Conservation (phyloP, 768 basidiomycete species). For the Hemileccinum impolitum region DNA sequence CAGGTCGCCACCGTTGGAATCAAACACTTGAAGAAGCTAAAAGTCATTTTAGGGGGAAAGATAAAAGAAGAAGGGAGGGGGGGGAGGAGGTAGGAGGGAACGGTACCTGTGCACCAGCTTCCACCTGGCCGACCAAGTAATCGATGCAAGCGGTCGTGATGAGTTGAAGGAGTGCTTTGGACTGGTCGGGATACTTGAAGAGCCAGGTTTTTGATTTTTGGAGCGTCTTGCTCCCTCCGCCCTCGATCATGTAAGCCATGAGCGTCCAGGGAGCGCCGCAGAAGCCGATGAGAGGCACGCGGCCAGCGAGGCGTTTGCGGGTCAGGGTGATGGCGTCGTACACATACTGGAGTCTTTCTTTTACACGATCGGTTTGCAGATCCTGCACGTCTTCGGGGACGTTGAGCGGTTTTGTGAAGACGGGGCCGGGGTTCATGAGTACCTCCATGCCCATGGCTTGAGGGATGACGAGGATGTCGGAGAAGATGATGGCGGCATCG, state of each 20-base stretch:
- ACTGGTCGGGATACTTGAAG: slow-evolving; percentile 84
- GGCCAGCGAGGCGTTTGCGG: slow-evolving; percentile 73
- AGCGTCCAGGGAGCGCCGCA: slow-evolving; percentile 98
- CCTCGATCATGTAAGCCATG: slow-evolving; percentile 98
- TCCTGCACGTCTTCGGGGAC: slow-evolving; percentile 70
- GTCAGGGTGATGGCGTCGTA: slow-evolving; percentile 89
- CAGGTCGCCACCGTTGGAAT: slow-evolving; percentile 93
- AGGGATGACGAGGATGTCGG: slow-evolving; percentile 95
- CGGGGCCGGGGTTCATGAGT: slow-evolving; percentile 89
- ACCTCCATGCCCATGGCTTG: slow-evolving; percentile 98
- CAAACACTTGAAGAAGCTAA: slow-evolving; percentile 94
- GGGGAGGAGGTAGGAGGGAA: not conserved
- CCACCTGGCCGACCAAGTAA: slow-evolving; percentile 87
- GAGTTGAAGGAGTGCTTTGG: slow-evolving; percentile 67
- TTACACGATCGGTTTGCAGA: slow-evolving; percentile 69
- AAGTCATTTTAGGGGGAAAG: not conserved
- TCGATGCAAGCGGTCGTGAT: slow-evolving; percentile 91
- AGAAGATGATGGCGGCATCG: slow-evolving; percentile 97
- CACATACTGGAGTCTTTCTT: slow-evolving; percentile 85
- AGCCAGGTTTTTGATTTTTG: slow-evolving; percentile 94
- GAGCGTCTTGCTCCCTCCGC: slow-evolving; percentile 87
- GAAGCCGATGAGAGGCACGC: slow-evolving; percentile 96
- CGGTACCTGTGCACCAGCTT: slow-evolving; percentile 92
- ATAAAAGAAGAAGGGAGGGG: not conserved
- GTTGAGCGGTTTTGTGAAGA: slow-evolving; percentile 82